Evolutionary conservation across 2,329 filamentous ascomycete species (phyloP), one percentile per base, ranked within the genome.

Genomic region (Stagonosporopsis cucurbitacearum): DNA sequence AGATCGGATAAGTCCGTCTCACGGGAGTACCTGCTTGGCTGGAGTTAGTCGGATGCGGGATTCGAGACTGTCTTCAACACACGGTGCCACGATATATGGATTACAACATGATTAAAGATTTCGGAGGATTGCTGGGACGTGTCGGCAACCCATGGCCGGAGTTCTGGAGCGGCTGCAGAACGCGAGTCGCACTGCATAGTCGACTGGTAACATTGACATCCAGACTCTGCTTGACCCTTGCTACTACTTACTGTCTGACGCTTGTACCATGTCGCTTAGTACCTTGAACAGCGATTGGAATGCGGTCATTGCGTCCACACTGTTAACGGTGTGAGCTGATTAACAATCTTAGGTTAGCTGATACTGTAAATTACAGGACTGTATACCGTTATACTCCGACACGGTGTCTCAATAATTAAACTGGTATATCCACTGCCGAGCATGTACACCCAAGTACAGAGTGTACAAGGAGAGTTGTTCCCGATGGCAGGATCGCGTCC

Each of bases 1-100:
- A 13, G 30, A 28, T 12, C 30, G 33, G 15, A 43, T 30, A 4
- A 13, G 26, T n/a, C 32, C 23, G 53, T 30, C 13, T 37, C 12
- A 47, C 47, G 36, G 47, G 43, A 51, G 48, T 56, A 51, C 48
- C 42, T 51, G 48, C 53, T 46, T 50, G 42, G 37, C 42, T 42
- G 13, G 32, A 39, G 5, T 22, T 39, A 56, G 42, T 22, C 28
- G 35, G 36, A 26, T 12, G 8, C n/a, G 33, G 22, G 5, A 11
- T 15, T 39, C 22, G 28, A 43, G 42, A 48, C 42, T 33, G 42
- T 51, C 23, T 43, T 12, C 39, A 17, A 12, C 11, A 32, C 19
- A 15, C 17, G 28, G 30, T 51, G 47, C 25, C 36, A 51, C 47
- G 17, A 56, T 51, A 36, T 48, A 12, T 19, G 11, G 43, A 47